These are phyloP conservation scores for Colletotrichum ledebouriae DNA, from an alignment of 2,329 filamentous ascomycete species.

Conservation along the genomic window DNA sequence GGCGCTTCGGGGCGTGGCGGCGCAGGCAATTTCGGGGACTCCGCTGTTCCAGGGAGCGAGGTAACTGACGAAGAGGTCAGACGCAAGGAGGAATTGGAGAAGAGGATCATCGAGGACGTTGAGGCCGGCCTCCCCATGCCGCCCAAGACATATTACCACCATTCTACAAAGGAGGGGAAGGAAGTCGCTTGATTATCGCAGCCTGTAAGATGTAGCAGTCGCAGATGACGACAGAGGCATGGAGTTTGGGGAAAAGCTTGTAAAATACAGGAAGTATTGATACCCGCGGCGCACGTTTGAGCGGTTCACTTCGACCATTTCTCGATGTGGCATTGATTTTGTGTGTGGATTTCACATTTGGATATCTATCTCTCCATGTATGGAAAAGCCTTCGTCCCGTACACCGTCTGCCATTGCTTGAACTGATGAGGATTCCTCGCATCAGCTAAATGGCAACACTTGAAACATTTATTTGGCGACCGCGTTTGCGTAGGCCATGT, in stretches of 20 bases:
- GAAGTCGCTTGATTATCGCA: conserved; percentile 22
- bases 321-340: background rate
- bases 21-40: conserved; percentile 66
- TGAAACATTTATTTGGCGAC: background rate
- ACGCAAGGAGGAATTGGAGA: conserved; percentile 57
- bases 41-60: conserved; percentile 46
- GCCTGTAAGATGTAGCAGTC: background rate
- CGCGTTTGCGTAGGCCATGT: background rate
- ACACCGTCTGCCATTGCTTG: background rate
- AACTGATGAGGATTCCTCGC: background rate
- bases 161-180: conserved; percentile 46
- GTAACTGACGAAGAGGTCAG: conserved; percentile 48
- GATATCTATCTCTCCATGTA: conserved; percentile 16
- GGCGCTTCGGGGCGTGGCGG: conserved; percentile 65
- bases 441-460: background rate
- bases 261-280: conserved; percentile 23
- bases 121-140: conserved; percentile 63
- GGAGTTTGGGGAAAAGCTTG: conserved; percentile 7
- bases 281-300: conserved; percentile 42
- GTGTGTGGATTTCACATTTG: conserved; percentile 17
- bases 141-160: conserved; percentile 56
- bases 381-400: conserved; percentile 5
- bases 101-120: conserved; percentile 59
- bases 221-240: background rate
- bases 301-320: conserved; percentile 15